A percentile compares a stretch with the other conserved stretches of the same genome.
Conservation (phyloP, 106 monocot species). For the Triglochin maritima region DNA sequence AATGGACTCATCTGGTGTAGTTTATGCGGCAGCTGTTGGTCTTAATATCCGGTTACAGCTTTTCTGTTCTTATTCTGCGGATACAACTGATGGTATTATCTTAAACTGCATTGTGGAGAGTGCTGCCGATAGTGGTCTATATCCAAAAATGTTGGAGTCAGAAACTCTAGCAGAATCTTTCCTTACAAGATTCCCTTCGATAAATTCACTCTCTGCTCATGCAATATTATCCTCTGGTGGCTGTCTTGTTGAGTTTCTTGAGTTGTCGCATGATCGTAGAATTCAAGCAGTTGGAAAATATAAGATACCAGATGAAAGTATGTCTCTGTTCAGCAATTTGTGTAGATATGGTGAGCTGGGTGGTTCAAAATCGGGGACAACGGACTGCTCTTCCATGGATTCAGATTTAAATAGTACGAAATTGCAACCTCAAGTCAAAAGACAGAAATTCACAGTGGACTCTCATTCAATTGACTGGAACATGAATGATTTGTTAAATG, state of each 20-base stretch:
- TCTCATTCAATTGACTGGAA: slow-evolving; percentile 9
- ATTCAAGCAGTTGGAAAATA: slow-evolving; percentile 70
- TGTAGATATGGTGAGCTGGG: slow-evolving; percentile 86
- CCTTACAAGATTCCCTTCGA: slow-evolving; percentile 72
- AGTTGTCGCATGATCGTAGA: slow-evolving; percentile 63
- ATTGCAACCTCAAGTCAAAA: slow-evolving; percentile 36
- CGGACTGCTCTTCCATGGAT: slow-evolving; percentile 72
- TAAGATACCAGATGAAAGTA: slow-evolving; percentile 46
- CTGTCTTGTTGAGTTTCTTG: slow-evolving; percentile 66
- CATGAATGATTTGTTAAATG: slow-evolving; percentile 12
- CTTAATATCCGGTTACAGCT: slow-evolving; percentile 79
- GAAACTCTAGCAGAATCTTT: slow-evolving; percentile 84
- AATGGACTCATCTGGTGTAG: slow-evolving; percentile 84
- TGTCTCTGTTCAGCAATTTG: slow-evolving; percentile 55
- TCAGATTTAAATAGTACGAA: slow-evolving; percentile 58
- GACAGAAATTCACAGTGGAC: slow-evolving; percentile 18
- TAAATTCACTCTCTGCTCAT: slow-evolving; percentile 88
- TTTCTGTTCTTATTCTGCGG: slow-evolving; percentile 66
- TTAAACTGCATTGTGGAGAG: slow-evolving; percentile 53
- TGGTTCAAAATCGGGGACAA: slow-evolving; percentile 92
- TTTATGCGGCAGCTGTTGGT: slow-evolving; percentile 83
- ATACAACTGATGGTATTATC: slow-evolving; percentile 83
- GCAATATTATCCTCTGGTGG: slow-evolving; percentile 64
- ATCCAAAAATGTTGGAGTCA: slow-evolving; percentile 64
- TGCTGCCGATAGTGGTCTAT: slow-evolving; percentile 27